These are phyloP conservation scores for Talaromyces pinophilus DNA, from an alignment of 2,329 filamentous ascomycete genomes.

Conservation along the genomic window DNA sequence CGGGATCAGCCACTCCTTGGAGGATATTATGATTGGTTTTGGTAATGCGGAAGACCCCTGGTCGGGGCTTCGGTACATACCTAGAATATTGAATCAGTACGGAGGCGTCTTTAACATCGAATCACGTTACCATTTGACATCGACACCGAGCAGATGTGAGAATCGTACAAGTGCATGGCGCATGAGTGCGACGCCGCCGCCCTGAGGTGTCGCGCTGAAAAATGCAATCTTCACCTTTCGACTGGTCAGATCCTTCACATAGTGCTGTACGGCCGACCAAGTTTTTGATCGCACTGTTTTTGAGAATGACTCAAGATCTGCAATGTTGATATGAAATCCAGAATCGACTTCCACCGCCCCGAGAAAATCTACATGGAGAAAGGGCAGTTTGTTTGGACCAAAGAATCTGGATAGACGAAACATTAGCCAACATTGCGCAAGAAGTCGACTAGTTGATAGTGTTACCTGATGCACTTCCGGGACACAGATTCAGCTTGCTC, in stretches of 20 bases:
- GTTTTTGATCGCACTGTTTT: slow-evolving; percentile 62
- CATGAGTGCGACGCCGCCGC: not conserved
- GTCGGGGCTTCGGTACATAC: not conserved
- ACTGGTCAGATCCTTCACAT: slow-evolving; percentile 27
- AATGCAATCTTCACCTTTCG: not conserved
- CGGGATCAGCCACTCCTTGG: not conserved
- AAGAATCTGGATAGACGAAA: not conserved
- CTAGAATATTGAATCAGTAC: not conserved
- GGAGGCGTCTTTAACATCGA: not conserved
- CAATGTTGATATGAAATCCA: slow-evolving; percentile 63
- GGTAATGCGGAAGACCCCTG: not conserved
- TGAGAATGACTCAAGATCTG: slow-evolving; percentile 59
- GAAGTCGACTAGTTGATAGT: not conserved
- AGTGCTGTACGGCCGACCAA: slow-evolving; percentile 66
- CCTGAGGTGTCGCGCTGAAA: not conserved
- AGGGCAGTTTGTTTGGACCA: not conserved
- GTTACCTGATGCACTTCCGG: not conserved
- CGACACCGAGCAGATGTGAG: not conserved
- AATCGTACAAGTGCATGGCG: not conserved
- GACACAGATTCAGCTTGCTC: not conserved
- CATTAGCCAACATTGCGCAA: not conserved
- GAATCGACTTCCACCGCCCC: slow-evolving; percentile 66
- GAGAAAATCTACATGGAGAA: not conserved
- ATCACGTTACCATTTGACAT: not conserved
- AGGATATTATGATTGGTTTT: not conserved